phyloP scores from a whole-genome alignment of 164 flowering plant genomes.

The Chimonanthus praecox region DNA sequence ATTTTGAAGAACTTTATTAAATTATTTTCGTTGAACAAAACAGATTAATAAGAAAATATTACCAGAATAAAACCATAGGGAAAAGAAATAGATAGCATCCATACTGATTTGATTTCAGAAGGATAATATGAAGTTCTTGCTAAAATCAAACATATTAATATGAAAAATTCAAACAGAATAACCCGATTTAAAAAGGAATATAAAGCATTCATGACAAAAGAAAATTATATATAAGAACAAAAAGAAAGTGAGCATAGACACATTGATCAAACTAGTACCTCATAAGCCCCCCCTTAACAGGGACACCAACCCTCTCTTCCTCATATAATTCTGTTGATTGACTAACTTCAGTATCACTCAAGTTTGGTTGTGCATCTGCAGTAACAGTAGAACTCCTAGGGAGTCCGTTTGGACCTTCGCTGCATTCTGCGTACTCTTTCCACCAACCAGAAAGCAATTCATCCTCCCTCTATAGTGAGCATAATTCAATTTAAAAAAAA shows the following conservation, averaged over 20 bases:
- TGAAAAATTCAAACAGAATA: background rate
- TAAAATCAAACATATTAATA: too few species aligned
- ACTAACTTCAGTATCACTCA: constrained; percentile 27
- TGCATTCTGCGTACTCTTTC: constrained; percentile 96
- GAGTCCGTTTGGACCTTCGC: constrained; percentile 72
- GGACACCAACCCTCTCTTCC: constrained; percentile 97
- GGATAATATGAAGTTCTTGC: background rate
- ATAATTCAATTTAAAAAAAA: background rate
- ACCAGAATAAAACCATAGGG: background rate
- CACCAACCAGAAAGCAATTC: constrained; percentile 91
- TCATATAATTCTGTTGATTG: constrained; percentile 40
- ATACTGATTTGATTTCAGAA: background rate
- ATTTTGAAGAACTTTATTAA: background rate
- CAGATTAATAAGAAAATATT: background rate
- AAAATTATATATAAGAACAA: background rate
- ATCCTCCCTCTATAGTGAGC: constrained; percentile 66
- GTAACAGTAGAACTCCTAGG: constrained; percentile 21
- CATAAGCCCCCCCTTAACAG: constrained; percentile 98
- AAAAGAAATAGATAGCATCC: background rate
- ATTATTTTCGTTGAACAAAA: background rate
- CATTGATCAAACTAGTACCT: constrained; percentile 41
- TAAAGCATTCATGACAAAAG: background rate
- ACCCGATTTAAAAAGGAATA: background rate
- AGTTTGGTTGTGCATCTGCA: constrained; percentile 17
- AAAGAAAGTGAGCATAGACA: background rate